phyloP scores from a whole-genome alignment of 352 stramenopile species.

The Phytophthora syringae region DNA sequence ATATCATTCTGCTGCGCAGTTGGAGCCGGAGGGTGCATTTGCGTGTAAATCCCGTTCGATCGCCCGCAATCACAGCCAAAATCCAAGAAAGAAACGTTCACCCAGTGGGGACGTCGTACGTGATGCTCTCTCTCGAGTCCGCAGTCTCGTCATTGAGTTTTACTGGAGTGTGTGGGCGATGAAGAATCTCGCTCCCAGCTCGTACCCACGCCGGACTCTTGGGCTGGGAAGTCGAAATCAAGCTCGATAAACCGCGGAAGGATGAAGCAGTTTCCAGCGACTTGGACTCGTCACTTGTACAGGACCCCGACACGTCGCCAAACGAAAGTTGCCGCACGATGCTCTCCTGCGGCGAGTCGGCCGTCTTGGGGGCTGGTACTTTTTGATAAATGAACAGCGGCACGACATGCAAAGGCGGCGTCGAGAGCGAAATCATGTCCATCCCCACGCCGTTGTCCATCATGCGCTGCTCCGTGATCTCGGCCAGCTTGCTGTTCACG shows the following conservation, averaged over 20 bases:
- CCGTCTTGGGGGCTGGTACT: slow-evolving; percentile 3
- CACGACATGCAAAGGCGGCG: slow-evolving; percentile 96
- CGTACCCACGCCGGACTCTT: slow-evolving; percentile 33
- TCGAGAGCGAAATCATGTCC: slow-evolving; percentile 96
- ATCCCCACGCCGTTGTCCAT: slow-evolving; percentile 99
- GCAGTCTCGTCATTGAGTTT: not conserved
- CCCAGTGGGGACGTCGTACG: slow-evolving; percentile 96
- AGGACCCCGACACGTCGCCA: slow-evolving; percentile 13
- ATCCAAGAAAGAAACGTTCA: slow-evolving; percentile 90
- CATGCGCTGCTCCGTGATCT: slow-evolving; percentile 99
- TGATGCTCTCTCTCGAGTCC: slow-evolving; percentile 15
- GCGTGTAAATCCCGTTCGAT: slow-evolving; percentile 6
- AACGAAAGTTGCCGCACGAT: slow-evolving; percentile 29
- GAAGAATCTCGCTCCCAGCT: slow-evolving; percentile 19
- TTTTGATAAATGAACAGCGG: slow-evolving; percentile 96
- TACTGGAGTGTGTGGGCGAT: slow-evolving; percentile 14
- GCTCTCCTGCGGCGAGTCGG: too few species aligned
- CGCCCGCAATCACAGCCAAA: slow-evolving; percentile 67
- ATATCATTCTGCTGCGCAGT: slow-evolving; percentile 10
- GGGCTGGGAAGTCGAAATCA: slow-evolving; percentile 26
- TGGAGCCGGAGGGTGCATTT: not conserved
- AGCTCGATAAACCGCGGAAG: slow-evolving; percentile 14
- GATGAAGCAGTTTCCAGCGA: slow-evolving; percentile 25
- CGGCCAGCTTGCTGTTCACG: slow-evolving; percentile 91
- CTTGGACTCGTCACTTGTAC: slow-evolving; percentile 21